Evolutionary conservation across 768 basidiomycete genomes (phyloP), one percentile per base, ranked within the genome.

Genomic region (Macrocybe gigantea): DNA sequence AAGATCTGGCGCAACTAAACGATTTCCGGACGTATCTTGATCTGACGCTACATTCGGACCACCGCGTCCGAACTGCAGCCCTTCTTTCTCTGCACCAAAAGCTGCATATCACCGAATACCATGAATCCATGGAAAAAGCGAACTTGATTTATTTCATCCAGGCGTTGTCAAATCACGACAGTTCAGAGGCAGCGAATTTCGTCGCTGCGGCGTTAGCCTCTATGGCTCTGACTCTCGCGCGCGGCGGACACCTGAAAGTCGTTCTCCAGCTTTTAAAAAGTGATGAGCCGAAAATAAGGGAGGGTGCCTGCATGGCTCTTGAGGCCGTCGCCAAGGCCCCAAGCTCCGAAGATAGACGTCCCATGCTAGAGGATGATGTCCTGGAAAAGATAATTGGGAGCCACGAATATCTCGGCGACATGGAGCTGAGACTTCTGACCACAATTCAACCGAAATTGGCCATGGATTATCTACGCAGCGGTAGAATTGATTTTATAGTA

Each of bases 1-100:
- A 53, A 32, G 56, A 57, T 39, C 56, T 57, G 36, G 48, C 50
- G 6, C 45, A 55, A 33, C 15, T 55, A 33, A 53, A 53, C 42
- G 42, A 57, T 34, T 53, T 53, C 33, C 22, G 29, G 38, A 46
- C 44, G 33, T 45, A 55, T 36, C 55, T 57, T 33, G 41, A 48
- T 12, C 42, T 57, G 5, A 48, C 44, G 12, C 55, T 43, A 29
- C 50, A 57, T 39, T 47, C 54, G 11, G 29, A 57, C 41, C 38
- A 14, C 35, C 45, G 45, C 34, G 53, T 57, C 34, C 56, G 53
- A 53, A 50, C 51, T 29, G 47, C 45, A 37, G 54, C 56, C 5
- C 35, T 57, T 33, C 43, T 44, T 33, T 38, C 54, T 34, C 51
- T 57, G 6, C 44, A 43, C 13, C 49, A 55, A 38, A 55, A 47